Percentiles rank a stretch among this genome's conserved stretches.
Conservation (phyloP, 2,329 filamentous ascomycete genomes). For the Sarocladium brachiariae region DNA sequence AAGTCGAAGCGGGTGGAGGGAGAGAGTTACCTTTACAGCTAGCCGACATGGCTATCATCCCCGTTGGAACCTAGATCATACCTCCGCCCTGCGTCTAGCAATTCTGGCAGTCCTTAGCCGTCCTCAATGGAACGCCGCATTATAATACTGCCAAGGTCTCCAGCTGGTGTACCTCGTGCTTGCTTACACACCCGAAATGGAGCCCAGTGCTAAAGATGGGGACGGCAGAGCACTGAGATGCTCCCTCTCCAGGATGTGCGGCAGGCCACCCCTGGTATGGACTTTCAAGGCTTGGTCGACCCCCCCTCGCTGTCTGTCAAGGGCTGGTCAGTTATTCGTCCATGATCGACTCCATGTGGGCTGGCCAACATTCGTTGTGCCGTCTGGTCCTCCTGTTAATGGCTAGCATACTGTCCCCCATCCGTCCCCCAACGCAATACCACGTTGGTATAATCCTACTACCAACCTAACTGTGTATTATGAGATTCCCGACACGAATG, state of each 20-base stretch:
- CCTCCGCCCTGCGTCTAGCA: neutral
- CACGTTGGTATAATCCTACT: slow-evolving; percentile 7
- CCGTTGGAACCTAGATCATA: neutral
- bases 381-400: slow-evolving; percentile 5
- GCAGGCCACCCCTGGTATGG: slow-evolving; percentile 5
- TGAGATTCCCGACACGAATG: slow-evolving; percentile 6
- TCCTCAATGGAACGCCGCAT: neutral
- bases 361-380: slow-evolving; percentile 8
- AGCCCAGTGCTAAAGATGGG: neutral
- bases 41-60: neutral
- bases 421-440: slow-evolving; percentile 5
- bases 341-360: slow-evolving; percentile 8
- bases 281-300: slow-evolving; percentile 1
- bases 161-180: neutral
- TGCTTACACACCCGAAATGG: slow-evolving; percentile 6
- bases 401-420: neutral
- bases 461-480: slow-evolving; percentile 1
- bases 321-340: slow-evolving; percentile 5
- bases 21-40: neutral
- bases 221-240: slow-evolving; percentile 6
- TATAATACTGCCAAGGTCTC: neutral
- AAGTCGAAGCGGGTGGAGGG: neutral
- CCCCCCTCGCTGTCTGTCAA: slow-evolving; percentile 5
- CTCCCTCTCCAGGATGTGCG: slow-evolving; percentile 8
- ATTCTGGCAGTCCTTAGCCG: neutral